Evolutionary conservation across 2,329 filamentous ascomycete species (phyloP).

Genomic region (Uncinocarpus reesii): DNA sequence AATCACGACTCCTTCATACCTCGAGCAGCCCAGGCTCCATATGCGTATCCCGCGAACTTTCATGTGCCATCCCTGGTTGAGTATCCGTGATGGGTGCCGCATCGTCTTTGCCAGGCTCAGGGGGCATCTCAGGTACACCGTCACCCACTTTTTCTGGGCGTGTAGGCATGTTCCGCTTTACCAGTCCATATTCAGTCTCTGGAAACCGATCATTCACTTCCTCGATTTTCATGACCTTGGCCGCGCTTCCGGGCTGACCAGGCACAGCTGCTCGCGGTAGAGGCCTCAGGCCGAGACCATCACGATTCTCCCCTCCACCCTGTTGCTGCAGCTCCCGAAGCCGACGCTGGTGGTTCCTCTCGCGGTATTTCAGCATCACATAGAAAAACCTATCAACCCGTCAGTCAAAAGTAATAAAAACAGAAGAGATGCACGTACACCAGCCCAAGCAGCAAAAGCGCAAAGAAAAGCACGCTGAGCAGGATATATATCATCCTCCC

Average conservation of each 20-base stretch:
- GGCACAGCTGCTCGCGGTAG: not conserved
- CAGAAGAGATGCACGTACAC: not conserved
- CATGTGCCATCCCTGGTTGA: not conserved
- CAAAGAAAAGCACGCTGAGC: not conserved
- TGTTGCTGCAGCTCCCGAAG: not conserved
- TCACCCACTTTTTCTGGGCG: not conserved
- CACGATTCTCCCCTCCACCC: not conserved
- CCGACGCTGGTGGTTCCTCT: not conserved
- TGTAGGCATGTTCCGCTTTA: not conserved
- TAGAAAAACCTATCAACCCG: not conserved
- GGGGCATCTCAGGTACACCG: not conserved
- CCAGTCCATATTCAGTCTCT: not conserved
- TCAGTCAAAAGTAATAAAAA: not conserved
- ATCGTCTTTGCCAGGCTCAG: not conserved
- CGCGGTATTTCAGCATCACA: not conserved
- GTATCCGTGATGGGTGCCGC: not conserved
- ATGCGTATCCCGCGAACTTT: not conserved
- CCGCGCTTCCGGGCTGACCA: not conserved
- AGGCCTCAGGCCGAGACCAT: not conserved
- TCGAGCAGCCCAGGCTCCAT: not conserved
- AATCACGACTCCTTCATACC: not conserved
- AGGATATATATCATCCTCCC: not conserved
- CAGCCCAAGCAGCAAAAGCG: not conserved
- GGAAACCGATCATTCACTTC: conserved; percentile 7
- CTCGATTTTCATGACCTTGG: conserved; percentile 5